These are phyloP conservation scores for Fennellomyces sp. DNA, from an alignment of 371 early-diverging fungal species.

Conservation along the genomic window DNA sequence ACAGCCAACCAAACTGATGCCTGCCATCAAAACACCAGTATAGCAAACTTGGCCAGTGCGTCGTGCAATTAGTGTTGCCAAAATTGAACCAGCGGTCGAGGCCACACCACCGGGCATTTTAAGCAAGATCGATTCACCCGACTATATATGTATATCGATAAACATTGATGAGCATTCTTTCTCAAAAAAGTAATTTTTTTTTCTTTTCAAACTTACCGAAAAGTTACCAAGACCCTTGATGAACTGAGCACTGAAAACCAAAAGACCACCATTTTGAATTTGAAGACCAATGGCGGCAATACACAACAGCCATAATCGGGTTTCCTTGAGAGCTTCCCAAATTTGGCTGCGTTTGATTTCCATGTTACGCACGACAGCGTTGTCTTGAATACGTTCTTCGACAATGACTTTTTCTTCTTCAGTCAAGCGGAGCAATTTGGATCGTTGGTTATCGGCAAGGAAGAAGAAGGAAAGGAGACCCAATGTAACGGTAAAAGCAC, in stretches of 20 bases:
- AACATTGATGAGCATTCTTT: background rate
- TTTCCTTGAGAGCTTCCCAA: conserved; percentile 35
- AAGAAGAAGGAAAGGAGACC: conserved; percentile 33
- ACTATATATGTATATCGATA: conserved; percentile 4
- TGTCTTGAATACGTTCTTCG: conserved; percentile 35
- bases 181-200: too few species aligned
- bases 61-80: conserved; percentile 22
- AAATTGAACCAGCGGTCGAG: conserved; percentile 14
- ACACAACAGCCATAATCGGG: conserved; percentile 28
- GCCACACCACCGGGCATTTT: conserved; percentile 29
- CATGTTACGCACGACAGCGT: conserved; percentile 28
- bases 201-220: conserved; percentile 22
- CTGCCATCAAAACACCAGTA: conserved; percentile 8
- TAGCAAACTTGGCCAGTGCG: conserved; percentile 19
- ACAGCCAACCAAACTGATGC: conserved; percentile 14
- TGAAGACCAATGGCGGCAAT: conserved; percentile 19
- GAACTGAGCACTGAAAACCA: conserved; percentile 35
- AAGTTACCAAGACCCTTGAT: conserved; percentile 34
- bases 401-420: conserved; percentile 37
- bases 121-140: conserved; percentile 31
- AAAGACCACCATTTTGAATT: conserved; percentile 37
- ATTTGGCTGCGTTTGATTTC: conserved; percentile 27
- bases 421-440: conserved; percentile 22
- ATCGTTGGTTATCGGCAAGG: conserved; percentile 30
- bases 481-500: conserved; percentile 28